Conservation (phyloP, 768 basidiomycete species). For the Mycena epipterygia region DNA sequence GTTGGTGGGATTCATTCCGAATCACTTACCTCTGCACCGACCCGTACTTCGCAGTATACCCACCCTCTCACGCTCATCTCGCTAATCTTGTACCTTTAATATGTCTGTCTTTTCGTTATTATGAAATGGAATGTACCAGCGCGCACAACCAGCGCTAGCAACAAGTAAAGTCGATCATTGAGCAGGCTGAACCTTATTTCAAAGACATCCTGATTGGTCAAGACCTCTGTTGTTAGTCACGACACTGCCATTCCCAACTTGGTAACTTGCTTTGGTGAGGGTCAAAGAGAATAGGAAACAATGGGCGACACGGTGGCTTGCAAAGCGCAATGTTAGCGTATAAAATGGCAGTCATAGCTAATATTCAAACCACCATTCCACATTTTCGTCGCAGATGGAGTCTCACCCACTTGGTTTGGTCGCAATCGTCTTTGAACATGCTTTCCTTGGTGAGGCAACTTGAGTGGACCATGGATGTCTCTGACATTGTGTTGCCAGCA, state of each 20-base stretch:
- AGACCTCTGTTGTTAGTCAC: too few species aligned
- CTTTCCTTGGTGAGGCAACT: not conserved
- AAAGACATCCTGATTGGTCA: too few species aligned
- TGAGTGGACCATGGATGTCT: not conserved
- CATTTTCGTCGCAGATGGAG: too few species aligned
- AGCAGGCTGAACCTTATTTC: too few species aligned
- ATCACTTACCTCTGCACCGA: conserved; percentile 26
- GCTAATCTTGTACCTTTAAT: conserved; percentile 40
- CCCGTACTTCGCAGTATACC: conserved; percentile 32
- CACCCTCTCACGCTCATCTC: conserved; percentile 29
- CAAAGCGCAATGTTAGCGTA: conserved; percentile 5
- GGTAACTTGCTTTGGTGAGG: not conserved
- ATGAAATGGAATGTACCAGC: conserved; percentile 33
- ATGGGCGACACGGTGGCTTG: not conserved
- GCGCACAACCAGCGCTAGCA: conserved; percentile 23
- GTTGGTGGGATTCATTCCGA: conserved; percentile 39
- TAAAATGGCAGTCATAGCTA: too few species aligned
- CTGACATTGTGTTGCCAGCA: not conserved
- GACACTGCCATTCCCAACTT: conserved; percentile 4
- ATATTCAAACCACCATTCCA: too few species aligned
- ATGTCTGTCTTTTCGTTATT: conserved; percentile 36
- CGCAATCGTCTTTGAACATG: not conserved
- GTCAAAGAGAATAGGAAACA: not conserved
- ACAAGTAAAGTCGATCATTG: not conserved
- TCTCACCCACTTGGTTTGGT: conserved; percentile 2